Base-by-base conservation (phyloP, 1,284 basidiomycete species). In the Moesziomyces sp. region DNA sequence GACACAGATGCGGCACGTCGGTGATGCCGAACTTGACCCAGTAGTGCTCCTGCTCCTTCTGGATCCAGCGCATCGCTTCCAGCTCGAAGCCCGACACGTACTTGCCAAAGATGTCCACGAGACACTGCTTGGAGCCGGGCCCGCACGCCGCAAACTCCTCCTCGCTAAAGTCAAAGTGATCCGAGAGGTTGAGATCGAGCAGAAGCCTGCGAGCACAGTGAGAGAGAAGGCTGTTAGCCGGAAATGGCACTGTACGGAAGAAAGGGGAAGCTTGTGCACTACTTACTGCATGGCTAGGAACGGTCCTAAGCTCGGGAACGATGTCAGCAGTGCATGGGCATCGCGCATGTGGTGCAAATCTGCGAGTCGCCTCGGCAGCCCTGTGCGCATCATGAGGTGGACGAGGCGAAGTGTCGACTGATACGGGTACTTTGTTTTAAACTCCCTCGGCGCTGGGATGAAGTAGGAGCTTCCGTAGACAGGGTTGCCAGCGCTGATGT, bases 381-480 rank as follows among this genome's bases (percentile, higher is more conserved):
- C 71, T 24, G 85, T 84, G 19, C 82, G 74, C 88, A 91, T 90
- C 57, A 91, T 81, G 28, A 86, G 81, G 76, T 90, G 87, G 6
- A 91, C 79, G 26, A 90, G 84, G 38, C 81, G 85, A 4, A 91
- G 85, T 21, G 76, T 90, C 88, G 76, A 89, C 88, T 85, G 86
- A 85, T 77, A 87, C 86, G 63, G 86, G 86, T 26, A 86, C 84
- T 16, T 78, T 54, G 65, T 85, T 84, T 7, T 86, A 87, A 45
- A 88, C 85, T 74, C 71, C 49, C 85, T 83, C 13, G 89, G 88
- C 6, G 88, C 87, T 1, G 89, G 88, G 74, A 90, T 90, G 78
- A 89, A 88, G 83, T 89, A 91, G 13, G 90, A 86, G n/a, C 86
- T 87, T 0, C 89, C 90, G 73, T 90, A 90, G 21, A 91, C 85